Evolutionary conservation across 2,329 filamentous ascomycete species (phyloP), one percentile per base, ranked within the genome.

Genomic region (Drechslerella coelobrocha): DNA sequence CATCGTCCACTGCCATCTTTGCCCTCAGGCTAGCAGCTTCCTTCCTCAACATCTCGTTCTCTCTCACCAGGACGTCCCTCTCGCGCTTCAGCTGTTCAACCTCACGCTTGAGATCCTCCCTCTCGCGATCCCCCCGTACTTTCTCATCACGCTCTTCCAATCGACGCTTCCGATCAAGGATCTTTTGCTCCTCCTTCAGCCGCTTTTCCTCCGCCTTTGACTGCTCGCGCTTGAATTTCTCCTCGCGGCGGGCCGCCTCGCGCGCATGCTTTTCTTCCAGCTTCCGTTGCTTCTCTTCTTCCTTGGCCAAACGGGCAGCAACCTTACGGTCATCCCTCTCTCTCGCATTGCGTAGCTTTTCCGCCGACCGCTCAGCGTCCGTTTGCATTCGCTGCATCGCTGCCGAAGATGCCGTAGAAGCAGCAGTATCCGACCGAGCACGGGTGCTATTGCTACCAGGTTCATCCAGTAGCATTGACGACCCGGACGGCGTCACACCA

Each of bases 251-350:
- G 51, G 81, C 82, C 48, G 86, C 83, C 77, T 89, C 86, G 75
- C 85, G 87, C 76, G 88, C 85, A 27, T 84, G 83, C 6, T 86
- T 81, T 77, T 86, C 88, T 27, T 83, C 81, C 3, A 86, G 72
- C 75, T 87, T 88, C 75, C 87, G 89, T 66, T 81, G 80, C 2
- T 91, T 82, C 74, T 90, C 86, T 75, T 86, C 88, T 26, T 89
- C 86, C 69, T 85, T 78, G 1, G 77, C 52, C 1, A 75, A 31
- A 41, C 57, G 45, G 0, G 17, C 26, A 3, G 57, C 48, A 2
- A 60, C 47, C 50, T 73, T 72, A 43, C 72, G 62, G 19, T 68
- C 60, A n/a, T 72, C 48, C 31, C 72, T 73, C 31, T 72, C 68
- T 27, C 54, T 37, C 23, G 37, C 17, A 10, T 62, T 61, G 6